Conservation (phyloP, 768 basidiomycete species). For the Calocybe indica region DNA sequence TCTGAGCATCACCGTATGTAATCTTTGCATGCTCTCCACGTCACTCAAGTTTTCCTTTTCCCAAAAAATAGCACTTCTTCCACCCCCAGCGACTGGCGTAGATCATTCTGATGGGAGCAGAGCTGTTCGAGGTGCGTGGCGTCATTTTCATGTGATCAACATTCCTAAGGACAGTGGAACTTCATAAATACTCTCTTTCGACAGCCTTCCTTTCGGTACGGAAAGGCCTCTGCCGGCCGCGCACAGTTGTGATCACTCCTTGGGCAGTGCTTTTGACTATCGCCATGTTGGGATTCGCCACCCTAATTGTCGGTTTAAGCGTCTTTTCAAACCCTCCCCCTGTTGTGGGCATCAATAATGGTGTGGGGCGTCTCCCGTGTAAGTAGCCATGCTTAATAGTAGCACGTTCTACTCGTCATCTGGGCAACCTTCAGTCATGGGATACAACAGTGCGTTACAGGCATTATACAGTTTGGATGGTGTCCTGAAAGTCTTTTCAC, state of each 20-base stretch:
- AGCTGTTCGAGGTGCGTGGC: no score
- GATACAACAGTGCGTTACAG: conserved; percentile 51
- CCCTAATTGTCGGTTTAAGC: not conserved
- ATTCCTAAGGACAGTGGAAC: no score
- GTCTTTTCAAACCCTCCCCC: not conserved
- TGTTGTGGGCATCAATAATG: not conserved
- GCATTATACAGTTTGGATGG: not conserved
- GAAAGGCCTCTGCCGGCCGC: not conserved
- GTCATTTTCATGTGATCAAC: no score
- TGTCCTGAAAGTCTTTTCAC: not conserved
- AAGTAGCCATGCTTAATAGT: not conserved
- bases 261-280: conserved; percentile 1
- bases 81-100: not conserved
- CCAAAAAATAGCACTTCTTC: conserved; percentile 4
- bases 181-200: no score
- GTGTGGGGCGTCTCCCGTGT: not conserved
- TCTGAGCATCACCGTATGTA: conserved; percentile 2
- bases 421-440: conserved; percentile 38
- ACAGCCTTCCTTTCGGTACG: no score
- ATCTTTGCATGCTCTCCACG: not conserved
- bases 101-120: no score
- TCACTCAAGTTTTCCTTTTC: not conserved
- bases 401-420: not conserved
- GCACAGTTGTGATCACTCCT: not conserved
- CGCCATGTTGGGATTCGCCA: not conserved